Base-by-base conservation (phyloP, 108 stramenopile genomes). In the Fragilaria radians region DNA sequence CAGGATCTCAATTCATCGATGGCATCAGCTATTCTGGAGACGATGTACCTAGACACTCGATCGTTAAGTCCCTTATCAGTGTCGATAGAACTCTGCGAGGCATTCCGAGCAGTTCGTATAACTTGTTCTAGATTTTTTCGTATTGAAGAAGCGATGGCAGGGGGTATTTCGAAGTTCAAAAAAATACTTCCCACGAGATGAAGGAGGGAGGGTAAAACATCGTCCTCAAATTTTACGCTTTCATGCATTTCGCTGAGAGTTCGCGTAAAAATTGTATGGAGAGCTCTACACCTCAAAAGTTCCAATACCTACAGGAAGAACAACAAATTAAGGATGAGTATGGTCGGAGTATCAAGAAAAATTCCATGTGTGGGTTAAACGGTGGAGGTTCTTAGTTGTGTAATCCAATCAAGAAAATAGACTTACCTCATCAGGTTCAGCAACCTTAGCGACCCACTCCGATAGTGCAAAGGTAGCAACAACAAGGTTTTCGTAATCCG, bases 391-490 rank as follows among this genome's bases (percentile, higher is more conserved):
- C 21, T 23, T 5, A 52, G 24, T 21, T 7, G 25, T n/a, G 5
- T 23, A 7, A 25, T 24, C 49, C 21, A n/a, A 11, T 11, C n/a
- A n/a, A n/a, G 31, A 19, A 58, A 18, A 21, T 26, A 21, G 32
- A 47, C 73, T 53, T 54, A 74, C 73, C 63, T 74, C 73, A 31
- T 46, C 29, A n/a, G 62, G 62, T 36, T 52, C 71, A 22, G 74
- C 74, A 36, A 67, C 74, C 66, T 70, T 71, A 5, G 19, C 48
- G 3, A 67, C 42, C 74, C 74, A 76, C 63, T 76, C 54, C 42
- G 70, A 71, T 45, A 76, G 21, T n/a, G 69, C 74, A 54, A 76
- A 76, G 23, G 59, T 58, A 27, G 69, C 74, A 59, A 71, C 74
- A 9, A 57, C 42, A 0, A 76, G 26, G 28, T 70, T 67, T 27